Base-by-base conservation (phyloP, 305 asterid species). In the Fraxinus angustifolia region DNA sequence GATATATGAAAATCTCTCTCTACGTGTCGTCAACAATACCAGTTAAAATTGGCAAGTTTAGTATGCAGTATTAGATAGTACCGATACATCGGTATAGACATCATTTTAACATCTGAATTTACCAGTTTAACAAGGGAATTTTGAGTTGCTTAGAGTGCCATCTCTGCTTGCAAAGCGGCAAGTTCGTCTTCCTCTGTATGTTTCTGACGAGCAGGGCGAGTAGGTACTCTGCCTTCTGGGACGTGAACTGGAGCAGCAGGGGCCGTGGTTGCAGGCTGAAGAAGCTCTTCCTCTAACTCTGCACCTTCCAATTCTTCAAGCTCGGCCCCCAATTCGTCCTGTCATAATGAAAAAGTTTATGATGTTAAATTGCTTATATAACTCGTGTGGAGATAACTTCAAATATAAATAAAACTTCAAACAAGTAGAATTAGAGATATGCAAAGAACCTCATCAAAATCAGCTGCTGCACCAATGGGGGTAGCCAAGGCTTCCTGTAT, bases 241-340 rank as follows among this genome's bases (percentile, higher is more conserved):
- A 78, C 88, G 16, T 77, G 82, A 77, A 86, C 84, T 34, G 90
- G 80, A 31, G 81, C 86, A 30, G 87, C 83, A 35, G 89, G 89
- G 26, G 89, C 85, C 0, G 85, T 70, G 23, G 88, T 86, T 65
- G 90, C 85, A 34, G 90, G 89, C 78, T 85, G 90, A 56, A 89
- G 88, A 45, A 84, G 87, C 77, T 89, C 82, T 45, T 87, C 92
- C 75, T 89, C 92, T 79, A 87, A 79, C 75, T 89, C 90, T 28
- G 83, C 86, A 60, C 87, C 86, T 82, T 89, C 90, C 77, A 89
- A 68, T 76, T 87, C 90, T 79, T 87, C 89, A 71, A 89, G 92
- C 78, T 87, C 90, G 1, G 89, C 89, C 82, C 85, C 89, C 87
- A 89, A 83, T 81, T 89, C 91, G 83, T 87, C 92, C 92, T 89